Evolutionary conservation across 768 basidiomycete genomes (phyloP).

Genomic region (Suillus decipiens): DNA sequence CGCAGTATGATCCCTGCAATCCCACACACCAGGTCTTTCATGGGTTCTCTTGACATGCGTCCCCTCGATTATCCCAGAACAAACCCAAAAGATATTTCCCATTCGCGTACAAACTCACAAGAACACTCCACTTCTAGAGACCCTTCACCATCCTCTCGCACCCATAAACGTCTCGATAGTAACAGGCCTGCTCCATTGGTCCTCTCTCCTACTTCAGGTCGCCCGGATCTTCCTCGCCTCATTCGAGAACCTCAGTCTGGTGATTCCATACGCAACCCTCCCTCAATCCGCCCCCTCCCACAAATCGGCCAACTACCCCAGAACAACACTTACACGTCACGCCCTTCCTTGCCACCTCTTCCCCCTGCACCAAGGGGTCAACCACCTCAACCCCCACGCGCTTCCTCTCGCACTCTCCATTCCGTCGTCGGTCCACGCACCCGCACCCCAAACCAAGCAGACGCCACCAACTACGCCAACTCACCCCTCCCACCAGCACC

Average conservation of each 20-base stretch:
- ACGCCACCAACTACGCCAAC: conserved; percentile 46
- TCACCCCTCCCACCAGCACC: conserved; percentile 47
- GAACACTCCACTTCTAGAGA: conserved; percentile 18
- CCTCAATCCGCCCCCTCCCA: conserved; percentile 31
- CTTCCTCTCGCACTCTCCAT: conserved; percentile 33
- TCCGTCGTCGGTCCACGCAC: conserved; percentile 35
- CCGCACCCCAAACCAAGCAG: conserved; percentile 60
- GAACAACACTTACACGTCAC: conserved; percentile 34
- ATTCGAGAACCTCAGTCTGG: conserved; percentile 59
- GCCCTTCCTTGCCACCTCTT: conserved; percentile 61
- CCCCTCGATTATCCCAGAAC: conserved; percentile 10
- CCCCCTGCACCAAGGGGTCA: conserved; percentile 71
- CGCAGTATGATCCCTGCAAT: conserved; percentile 10
- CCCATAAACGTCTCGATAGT: conserved; percentile 54
- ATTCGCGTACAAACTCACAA: conserved; percentile 27
- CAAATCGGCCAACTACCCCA: conserved; percentile 21
- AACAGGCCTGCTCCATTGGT: conserved; percentile 82
- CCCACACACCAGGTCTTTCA: conserved; percentile 3
- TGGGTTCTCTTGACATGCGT: conserved; percentile 7
- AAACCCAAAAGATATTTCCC: conserved; percentile 14
- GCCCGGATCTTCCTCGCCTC: conserved; percentile 71
- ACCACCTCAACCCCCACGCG: conserved; percentile 44
- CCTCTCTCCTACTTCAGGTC: conserved; percentile 53
- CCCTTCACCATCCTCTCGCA: conserved; percentile 31
- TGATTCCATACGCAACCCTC: conserved; percentile 48